phyloP scores from a whole-genome alignment of 371 early-diverging fungal species.

The Conidiobolus incongruus region DNA sequence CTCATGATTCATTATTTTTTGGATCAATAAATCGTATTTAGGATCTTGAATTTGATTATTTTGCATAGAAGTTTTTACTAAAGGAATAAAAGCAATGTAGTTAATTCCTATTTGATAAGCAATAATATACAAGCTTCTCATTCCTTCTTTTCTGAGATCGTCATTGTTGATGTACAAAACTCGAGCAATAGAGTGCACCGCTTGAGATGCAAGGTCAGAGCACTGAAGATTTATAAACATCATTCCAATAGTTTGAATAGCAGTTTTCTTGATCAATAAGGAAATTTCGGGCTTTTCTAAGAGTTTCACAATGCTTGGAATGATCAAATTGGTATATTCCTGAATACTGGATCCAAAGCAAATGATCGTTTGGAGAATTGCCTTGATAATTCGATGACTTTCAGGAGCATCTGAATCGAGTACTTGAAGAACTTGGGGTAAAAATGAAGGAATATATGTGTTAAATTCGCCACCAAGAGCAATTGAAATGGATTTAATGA shows the following conservation, averaged over 20 bases:
- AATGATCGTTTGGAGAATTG: slow-evolving; percentile 62
- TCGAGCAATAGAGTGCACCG: slow-evolving; percentile 76
- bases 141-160: slow-evolving; percentile 39
- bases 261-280: slow-evolving; percentile 32
- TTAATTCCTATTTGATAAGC: slow-evolving; percentile 72
- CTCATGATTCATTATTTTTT: background rate
- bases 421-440: slow-evolving; percentile 35
- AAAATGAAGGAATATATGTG: slow-evolving; percentile 40
- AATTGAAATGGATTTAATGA: slow-evolving; percentile 69
- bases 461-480: slow-evolving; percentile 79
- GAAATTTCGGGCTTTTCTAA: slow-evolving; percentile 55
- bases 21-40: background rate
- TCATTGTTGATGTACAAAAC: slow-evolving; percentile 25
- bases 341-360: slow-evolving; percentile 78
- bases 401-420: slow-evolving; percentile 64
- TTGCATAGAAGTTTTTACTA: slow-evolving; percentile 13
- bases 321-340: slow-evolving; percentile 79
- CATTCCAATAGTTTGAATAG: slow-evolving; percentile 57
- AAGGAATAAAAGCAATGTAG: slow-evolving; percentile 75
- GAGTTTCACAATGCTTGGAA: slow-evolving; percentile 65
- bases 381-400: too few relatives aligned
- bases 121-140: slow-evolving; percentile 67
- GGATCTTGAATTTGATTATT: background rate
- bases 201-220: slow-evolving; percentile 71
- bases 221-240: slow-evolving; percentile 63